Evolutionary conservation across 441 rosid genomes (phyloP).

Genomic region (Populus hybrid): DNA sequence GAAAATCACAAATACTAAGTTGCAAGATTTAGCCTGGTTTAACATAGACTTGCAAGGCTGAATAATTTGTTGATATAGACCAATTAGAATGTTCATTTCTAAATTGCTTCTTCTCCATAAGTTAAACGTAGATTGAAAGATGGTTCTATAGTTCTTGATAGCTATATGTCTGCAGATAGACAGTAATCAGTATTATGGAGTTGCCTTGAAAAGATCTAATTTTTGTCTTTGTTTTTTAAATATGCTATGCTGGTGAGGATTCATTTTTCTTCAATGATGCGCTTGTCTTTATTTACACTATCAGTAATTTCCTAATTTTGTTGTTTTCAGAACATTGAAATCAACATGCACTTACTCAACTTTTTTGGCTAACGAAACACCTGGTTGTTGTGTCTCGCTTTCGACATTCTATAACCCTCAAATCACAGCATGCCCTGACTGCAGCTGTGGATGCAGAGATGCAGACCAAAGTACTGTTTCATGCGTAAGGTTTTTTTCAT

Average conservation of each 20-base stretch:
- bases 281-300: background rate
- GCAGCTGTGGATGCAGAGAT: conserved; percentile 69
- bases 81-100: background rate
- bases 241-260: background rate
- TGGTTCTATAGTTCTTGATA: background rate
- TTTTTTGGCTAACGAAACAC: conserved; percentile 48
- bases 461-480: conserved; percentile 26
- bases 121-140: background rate
- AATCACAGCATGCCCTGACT: conserved; percentile 49
- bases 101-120: background rate
- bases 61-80: background rate
- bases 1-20: too few species aligned
- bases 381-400: conserved; percentile 53
- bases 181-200: background rate
- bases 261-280: background rate
- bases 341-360: conserved; percentile 57
- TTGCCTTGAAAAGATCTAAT: background rate
- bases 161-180: background rate
- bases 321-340: conserved; percentile 60
- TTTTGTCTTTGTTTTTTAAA: too few species aligned
- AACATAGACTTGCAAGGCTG: background rate
- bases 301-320: background rate
- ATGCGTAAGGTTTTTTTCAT: conserved; percentile 41
- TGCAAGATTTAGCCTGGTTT: background rate
- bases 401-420: conserved; percentile 54